These are phyloP conservation scores for Scleroderma bovista DNA, from an alignment of 768 basidiomycete species.

Conservation along the genomic window DNA sequence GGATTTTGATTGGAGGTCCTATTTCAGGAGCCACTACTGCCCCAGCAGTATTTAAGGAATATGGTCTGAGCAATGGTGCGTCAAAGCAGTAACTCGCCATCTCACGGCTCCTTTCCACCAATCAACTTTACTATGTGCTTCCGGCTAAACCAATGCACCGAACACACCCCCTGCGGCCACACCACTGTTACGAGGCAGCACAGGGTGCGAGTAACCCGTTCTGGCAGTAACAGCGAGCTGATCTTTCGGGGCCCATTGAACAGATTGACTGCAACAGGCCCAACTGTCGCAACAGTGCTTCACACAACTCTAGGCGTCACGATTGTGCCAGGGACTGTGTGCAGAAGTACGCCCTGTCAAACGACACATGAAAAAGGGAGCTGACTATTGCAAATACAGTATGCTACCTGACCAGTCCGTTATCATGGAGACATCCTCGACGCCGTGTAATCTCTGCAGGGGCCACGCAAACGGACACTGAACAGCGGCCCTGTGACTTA, in stretches of 20 bases:
- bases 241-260: neutral
- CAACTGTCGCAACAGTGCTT: slow-evolving; percentile 36
- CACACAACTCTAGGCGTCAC: slow-evolving; percentile 30
- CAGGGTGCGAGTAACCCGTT: slow-evolving; percentile 22
- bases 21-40: neutral
- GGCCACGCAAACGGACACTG: slow-evolving; percentile 22
- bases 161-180: slow-evolving; percentile 33
- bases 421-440: slow-evolving; percentile 14
- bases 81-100: slow-evolving; percentile 1
- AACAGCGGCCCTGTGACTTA: slow-evolving; percentile 1
- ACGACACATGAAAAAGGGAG: neutral
- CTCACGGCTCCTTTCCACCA: neutral
- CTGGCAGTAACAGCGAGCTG: neutral
- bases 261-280: slow-evolving; percentile 46
- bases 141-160: slow-evolving; percentile 28
- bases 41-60: slow-evolving; percentile 19
- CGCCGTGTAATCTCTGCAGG: slow-evolving; percentile 14
- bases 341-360: slow-evolving; percentile 29
- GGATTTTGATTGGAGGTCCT: neutral
- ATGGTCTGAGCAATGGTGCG: neutral
- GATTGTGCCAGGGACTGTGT: slow-evolving; percentile 33
- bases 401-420: slow-evolving; percentile 25
- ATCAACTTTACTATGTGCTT: slow-evolving; percentile 27
- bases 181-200: slow-evolving; percentile 24
- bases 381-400: slow-evolving; percentile 8